Percentiles rank a stretch among this genome's conserved stretches.
phyloP scores from a whole-genome alignment of 2,329 filamentous ascomycete species.

The Geoglossum cookeanum region DNA sequence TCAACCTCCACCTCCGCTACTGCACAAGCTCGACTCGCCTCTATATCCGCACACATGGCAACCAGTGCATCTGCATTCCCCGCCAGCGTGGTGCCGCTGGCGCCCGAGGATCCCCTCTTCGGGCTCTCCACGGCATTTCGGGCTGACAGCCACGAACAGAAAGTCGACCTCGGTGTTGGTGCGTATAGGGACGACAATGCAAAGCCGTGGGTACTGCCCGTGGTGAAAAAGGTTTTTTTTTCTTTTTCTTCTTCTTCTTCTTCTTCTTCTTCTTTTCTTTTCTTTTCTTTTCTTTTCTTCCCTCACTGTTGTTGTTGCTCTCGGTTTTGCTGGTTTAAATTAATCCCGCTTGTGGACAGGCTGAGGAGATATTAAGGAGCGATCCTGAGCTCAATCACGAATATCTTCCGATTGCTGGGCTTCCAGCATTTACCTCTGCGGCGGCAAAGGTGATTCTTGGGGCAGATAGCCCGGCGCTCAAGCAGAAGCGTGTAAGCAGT shows the following conservation, averaged over 20 bases:
- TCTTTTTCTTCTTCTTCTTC: constrained; percentile 15
- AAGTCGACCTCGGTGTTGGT: constrained; percentile 88
- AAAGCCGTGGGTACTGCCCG: constrained; percentile 92
- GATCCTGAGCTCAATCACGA: constrained; percentile 92
- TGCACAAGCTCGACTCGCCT: constrained; percentile 27
- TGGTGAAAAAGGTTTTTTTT: constrained; percentile 71
- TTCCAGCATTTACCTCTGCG: constrained; percentile 68
- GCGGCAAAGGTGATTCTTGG: constrained; percentile 84
- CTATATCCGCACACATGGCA: constrained; percentile 52
- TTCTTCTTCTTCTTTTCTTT: neutral
- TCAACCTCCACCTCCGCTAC: constrained; percentile 25
- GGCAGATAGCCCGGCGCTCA: constrained; percentile 56
- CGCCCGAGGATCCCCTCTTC: constrained; percentile 88
- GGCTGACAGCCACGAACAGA: constrained; percentile 55
- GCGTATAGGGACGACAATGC: constrained; percentile 90
- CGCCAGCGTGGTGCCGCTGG: constrained; percentile 61
- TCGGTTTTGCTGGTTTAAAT: neutral
- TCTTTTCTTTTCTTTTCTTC: constrained; percentile 1
- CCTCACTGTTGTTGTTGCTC: too few species aligned
- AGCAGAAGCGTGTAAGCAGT: constrained; percentile 51
- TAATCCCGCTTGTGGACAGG: constrained; percentile 31
- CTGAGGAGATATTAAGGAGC: constrained; percentile 71
- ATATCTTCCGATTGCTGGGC: constrained; percentile 89
- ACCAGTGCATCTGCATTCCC: constrained; percentile 48
- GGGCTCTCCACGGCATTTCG: constrained; percentile 77